Evolutionary conservation across 2,329 filamentous ascomycete species (phyloP).

Genomic region (Aspergillus costaricaensis): DNA sequence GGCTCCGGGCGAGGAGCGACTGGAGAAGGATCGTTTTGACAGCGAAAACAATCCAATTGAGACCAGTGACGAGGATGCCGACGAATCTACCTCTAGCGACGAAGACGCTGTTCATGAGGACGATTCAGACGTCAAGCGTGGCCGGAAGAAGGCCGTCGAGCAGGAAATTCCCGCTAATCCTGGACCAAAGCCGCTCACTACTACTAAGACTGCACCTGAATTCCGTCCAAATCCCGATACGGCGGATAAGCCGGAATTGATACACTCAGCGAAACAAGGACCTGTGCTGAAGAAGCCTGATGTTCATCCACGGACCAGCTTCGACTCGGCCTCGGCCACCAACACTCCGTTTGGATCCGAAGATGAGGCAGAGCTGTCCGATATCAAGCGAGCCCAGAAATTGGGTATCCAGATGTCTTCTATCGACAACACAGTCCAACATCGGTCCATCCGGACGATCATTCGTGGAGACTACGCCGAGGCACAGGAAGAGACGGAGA

Average conservation of each 20-base stretch:
- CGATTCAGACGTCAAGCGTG: slow-evolving; percentile 34
- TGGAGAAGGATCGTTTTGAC: slow-evolving; percentile 71
- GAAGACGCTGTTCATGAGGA: slow-evolving; percentile 54
- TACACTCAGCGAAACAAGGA: slow-evolving; percentile 43
- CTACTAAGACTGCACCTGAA: slow-evolving; percentile 8
- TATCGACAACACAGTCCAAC: slow-evolving; percentile 70
- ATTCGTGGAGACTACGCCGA: slow-evolving; percentile 78
- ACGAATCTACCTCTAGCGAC: slow-evolving; percentile 61
- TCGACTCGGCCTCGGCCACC: slow-evolving; percentile 64
- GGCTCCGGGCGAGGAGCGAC: slow-evolving; percentile 55
- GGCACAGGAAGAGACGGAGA: slow-evolving; percentile 75
- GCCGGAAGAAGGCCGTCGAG: slow-evolving; percentile 32
- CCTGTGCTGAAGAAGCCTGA: slow-evolving; percentile 48
- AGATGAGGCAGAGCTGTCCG: slow-evolving; percentile 78
- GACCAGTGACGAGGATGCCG: slow-evolving; percentile 64
- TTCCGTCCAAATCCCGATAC: slow-evolving; percentile 17
- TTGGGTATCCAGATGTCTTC: slow-evolving; percentile 78
- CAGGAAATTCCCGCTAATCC: slow-evolving; percentile 14
- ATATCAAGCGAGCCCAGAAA: slow-evolving; percentile 85
- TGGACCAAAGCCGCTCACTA: slow-evolving; percentile 1
- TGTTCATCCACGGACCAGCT: slow-evolving; percentile 82
- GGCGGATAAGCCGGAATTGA: slow-evolving; percentile 12
- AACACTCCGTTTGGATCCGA: slow-evolving; percentile 75
- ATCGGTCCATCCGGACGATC: slow-evolving; percentile 84
- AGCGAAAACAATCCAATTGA: slow-evolving; percentile 65